Conservation (phyloP, 1,284 basidiomycete species). For the Polyporus tsugae region DNA sequence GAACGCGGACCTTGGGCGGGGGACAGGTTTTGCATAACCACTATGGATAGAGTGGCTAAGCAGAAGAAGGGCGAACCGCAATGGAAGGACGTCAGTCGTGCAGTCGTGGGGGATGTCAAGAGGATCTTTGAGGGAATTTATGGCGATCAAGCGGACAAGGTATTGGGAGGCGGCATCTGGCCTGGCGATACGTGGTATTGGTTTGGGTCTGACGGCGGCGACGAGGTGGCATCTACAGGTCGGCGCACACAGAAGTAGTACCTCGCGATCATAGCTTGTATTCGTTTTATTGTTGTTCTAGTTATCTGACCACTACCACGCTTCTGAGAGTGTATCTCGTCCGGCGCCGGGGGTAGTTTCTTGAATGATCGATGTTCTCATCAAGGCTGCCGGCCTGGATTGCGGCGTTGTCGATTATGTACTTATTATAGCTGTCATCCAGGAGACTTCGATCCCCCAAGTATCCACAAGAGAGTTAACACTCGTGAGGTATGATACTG, state of each 20-base stretch:
- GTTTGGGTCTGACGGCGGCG: constrained; percentile 11
- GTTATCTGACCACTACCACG: not conserved
- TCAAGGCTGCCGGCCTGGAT: no score
- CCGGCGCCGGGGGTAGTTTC: not conserved
- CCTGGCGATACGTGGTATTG: constrained; percentile 2
- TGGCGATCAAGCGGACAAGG: not conserved
- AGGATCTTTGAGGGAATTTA: constrained; percentile 1
- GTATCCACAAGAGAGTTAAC: not conserved
- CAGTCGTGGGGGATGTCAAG: constrained; percentile 10
- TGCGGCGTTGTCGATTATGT: no score
- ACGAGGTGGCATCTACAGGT: not conserved
- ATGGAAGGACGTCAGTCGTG: constrained; percentile 16
- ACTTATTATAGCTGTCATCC: not conserved
- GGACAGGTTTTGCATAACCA: constrained; percentile 18
- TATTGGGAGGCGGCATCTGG: not conserved
- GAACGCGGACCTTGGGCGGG: constrained; percentile 19
- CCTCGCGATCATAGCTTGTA: not conserved
- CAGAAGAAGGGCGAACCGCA: not conserved
- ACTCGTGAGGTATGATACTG: not conserved
- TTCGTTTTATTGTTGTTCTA: not conserved
- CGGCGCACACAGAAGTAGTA: constrained; percentile 4
- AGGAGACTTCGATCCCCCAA: not conserved
- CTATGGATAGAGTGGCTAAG: not conserved
- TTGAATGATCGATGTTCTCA: no score
- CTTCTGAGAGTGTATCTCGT: not conserved